Base-by-base conservation (phyloP, 331 rosid species). In the Spiraea crenata region DNA sequence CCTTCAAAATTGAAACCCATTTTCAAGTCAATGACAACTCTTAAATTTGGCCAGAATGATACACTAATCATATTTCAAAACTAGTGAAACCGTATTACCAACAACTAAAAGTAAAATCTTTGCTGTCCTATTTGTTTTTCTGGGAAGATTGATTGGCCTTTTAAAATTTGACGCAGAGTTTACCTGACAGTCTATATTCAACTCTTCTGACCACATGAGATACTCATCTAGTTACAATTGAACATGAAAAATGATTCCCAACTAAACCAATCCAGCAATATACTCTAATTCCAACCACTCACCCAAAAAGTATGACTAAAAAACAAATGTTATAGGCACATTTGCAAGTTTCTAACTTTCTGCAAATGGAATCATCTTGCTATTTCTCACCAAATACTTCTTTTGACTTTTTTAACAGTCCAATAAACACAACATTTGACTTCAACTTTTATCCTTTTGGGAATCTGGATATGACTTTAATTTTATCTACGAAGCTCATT, bases 1-100 rank as follows among this genome's bases (percentile, higher is more conserved):
- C 96, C 99, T 93, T 70, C 87, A 81, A 51, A 58, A 44, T 19
- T 47, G 66, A 17, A 39, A 76, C 34, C 37, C 66, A 72, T 12
- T 39, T 41, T 60, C 52, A 73, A 20, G 13, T 67, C 39, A 60
- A 46, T 51, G 45, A 52, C 42, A 44, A 14, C n/a, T 14, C 54
- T 5, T 13, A 49, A 49, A 15, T 49, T 49, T 49, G 54, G 54
- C n/a, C 54, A 15, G 7, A 15, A 49, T 49, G 16, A 5, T 49
- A 5, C 15, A 49, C 0, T 5, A n/a, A 7, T 42, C 7, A 0
- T 41, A 25, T 25, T 25, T 25, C 31, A 25, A 25, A 25, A 25
- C 1, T 25, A 25, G 31, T 0, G 31, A 25, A 25, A 25, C 31
- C 31, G 31, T 25, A 25, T 25, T 25, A 25, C 2, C 31, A 25